Evolutionary conservation across 2,329 filamentous ascomycete genomes (phyloP).

Genomic region (Neophaeococcomyces aloes): DNA sequence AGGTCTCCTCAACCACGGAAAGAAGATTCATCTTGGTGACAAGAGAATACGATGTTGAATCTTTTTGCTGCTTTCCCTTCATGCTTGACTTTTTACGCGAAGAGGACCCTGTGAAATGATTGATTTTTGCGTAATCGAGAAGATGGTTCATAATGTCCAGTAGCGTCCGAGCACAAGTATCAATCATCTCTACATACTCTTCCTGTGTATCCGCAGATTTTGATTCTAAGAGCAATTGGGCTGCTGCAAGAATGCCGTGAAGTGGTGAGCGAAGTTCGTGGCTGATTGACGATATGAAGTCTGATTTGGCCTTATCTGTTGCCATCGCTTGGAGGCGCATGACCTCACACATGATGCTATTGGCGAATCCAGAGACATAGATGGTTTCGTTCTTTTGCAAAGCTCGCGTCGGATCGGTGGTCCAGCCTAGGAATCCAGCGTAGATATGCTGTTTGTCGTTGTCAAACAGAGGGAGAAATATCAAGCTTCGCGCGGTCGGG

Average conservation of each 20-base stretch:
- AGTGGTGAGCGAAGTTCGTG: constrained; percentile 35
- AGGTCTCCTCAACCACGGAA: constrained; percentile 17
- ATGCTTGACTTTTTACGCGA: constrained; percentile 1
- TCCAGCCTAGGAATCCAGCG: constrained; percentile 7
- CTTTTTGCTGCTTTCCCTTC: constrained; percentile 4
- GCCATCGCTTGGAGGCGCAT: constrained; percentile 24
- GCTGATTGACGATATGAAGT: constrained; percentile 37
- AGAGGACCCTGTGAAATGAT: constrained; percentile 24
- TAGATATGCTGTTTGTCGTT: constrained; percentile 7
- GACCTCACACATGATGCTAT: constrained; percentile 28
- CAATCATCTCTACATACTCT: constrained; percentile 31
- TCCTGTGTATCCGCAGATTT: constrained; percentile 31
- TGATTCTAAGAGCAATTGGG: constrained; percentile 32
- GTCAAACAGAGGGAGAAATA: constrained; percentile 6
- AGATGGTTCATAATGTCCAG: constrained; percentile 37
- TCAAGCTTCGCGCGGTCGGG: constrained; percentile 1
- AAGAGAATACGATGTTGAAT: constrained; percentile 19
- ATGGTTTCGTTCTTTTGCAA: constrained; percentile 27
- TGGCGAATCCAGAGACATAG: constrained; percentile 28
- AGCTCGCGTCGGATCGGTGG: not conserved
- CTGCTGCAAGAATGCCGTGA: constrained; percentile 34
- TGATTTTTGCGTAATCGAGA: constrained; percentile 45
- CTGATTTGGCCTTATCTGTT: constrained; percentile 34
- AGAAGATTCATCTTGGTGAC: constrained; percentile 27
- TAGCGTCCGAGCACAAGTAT: constrained; percentile 33